A percentile compares a stretch with the other conserved stretches of the same genome.
Evolutionary conservation across 257 asterid species (phyloP).

Genomic region (Nicotiana tabacum): DNA sequence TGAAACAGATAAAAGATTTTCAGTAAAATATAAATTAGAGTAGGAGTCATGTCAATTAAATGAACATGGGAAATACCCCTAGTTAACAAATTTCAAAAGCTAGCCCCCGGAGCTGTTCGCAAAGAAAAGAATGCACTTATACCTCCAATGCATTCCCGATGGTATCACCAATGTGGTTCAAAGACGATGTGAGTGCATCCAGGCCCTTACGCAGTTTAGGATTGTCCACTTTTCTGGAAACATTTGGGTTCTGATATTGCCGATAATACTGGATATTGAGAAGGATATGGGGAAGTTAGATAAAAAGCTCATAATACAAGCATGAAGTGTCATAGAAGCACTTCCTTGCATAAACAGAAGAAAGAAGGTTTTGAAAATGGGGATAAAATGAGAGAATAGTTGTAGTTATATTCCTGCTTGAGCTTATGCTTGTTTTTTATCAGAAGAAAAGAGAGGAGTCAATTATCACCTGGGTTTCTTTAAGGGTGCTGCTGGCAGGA

Average conservation of each 20-base stretch:
- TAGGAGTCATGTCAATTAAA: not conserved
- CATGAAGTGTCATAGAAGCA: not conserved
- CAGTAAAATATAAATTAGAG: not conserved
- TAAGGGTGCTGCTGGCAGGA: conserved; percentile 4
- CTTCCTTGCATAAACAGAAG: not conserved
- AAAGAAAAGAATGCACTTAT: not conserved
- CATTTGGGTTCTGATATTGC: conserved; percentile 19
- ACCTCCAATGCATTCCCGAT: conserved; percentile 76
- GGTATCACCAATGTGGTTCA: conserved; percentile 58
- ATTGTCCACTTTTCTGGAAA: conserved; percentile 41
- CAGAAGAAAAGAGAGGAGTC: not conserved
- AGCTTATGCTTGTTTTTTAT: not conserved
- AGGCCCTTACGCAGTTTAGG: conserved; percentile 41
- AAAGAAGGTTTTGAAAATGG: not conserved
- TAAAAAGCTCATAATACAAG: not conserved
- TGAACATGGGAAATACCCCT: not conserved
- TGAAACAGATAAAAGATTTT: not conserved
- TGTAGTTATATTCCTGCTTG: not conserved
- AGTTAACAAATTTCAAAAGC: not conserved
- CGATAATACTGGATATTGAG: conserved; percentile 6
- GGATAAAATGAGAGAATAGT: not conserved
- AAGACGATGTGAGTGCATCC: conserved; percentile 45
- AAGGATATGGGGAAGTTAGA: not conserved
- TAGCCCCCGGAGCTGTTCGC: not conserved
- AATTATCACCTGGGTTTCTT: conserved; percentile 24